Evolutionary conservation across 768 basidiomycete genomes (phyloP), one percentile per base, ranked within the genome.

Genomic region (Termitomyces sp.): DNA sequence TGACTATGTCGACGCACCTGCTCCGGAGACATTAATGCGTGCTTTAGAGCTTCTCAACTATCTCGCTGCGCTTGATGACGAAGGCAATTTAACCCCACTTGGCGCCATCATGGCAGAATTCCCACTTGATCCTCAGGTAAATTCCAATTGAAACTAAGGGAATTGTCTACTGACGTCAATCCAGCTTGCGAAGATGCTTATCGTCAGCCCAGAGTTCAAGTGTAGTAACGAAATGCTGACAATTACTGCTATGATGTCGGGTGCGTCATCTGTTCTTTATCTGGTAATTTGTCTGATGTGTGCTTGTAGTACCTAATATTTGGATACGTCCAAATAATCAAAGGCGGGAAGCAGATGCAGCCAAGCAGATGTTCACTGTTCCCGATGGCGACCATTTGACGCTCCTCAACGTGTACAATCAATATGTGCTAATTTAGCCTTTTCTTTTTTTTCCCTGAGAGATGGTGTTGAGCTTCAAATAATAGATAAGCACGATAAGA

Each of bases 371-470:
- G 57, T 78, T 98, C 50, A 88, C 86, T 9, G 88, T 98, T 46
- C 97, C 96, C 0, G 93, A 94, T 56, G 91, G 97, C n/a, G 97
- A 99, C 66, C 97, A 99, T 68, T 71, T 98, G 36, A 97, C 93
- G 1, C 71, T 99, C 31, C 78, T 98, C 35, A 99, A 98, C 66
- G 92, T 98, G 4, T 98, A 92, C 70, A 97, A 98, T 68, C 85
- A 91, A 61, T 98, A 96, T 70, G 81, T 83, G 61, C 78, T 82
- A 44, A 94, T 93, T 94, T 67, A 54, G 86, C n/a, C n/a, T 69
- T 3, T 20, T 31, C 6, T 20, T 20, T 12, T 16, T 52, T 27
- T 7, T 33, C 11, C 22, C 25, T 18, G 36, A 16, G 50, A 38
- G 38, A 18, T 18, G 40, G 25, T 35, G 20, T 23, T 59, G 18